These are phyloP conservation scores for Gossypium stocksii DNA, from an alignment of 345 rosid species.

Conservation along the genomic window DNA sequence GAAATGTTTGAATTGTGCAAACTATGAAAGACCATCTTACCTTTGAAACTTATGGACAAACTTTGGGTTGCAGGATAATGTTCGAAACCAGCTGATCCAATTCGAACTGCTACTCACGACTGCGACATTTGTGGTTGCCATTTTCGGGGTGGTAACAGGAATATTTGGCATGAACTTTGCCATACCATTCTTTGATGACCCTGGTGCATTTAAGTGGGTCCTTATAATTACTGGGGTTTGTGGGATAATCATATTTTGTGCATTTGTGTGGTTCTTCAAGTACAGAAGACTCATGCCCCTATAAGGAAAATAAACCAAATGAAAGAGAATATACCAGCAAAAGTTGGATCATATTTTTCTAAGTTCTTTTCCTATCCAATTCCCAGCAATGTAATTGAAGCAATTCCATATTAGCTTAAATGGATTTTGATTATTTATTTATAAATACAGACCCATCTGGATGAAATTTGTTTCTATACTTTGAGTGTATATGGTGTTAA, in stretches of 20 bases:
- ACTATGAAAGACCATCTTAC: background rate
- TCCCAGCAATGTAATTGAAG: background rate
- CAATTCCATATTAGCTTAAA: background rate
- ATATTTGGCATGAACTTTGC: constrained; percentile 89
- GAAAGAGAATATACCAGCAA: background rate
- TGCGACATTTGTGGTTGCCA: constrained; percentile 88
- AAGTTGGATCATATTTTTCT: background rate
- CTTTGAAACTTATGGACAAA: background rate
- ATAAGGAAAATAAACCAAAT: constrained; percentile 23
- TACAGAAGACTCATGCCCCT: constrained; percentile 84
- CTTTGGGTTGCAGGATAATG: constrained; percentile 68
- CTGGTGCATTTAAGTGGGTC: constrained; percentile 84
- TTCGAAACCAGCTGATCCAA: constrained; percentile 93
- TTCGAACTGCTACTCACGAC: constrained; percentile 95
- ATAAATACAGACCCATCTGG: background rate
- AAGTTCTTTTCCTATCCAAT: background rate
- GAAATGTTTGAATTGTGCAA: background rate
- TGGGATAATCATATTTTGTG: constrained; percentile 61
- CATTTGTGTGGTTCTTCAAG: constrained; percentile 91
- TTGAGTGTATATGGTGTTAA: background rate
- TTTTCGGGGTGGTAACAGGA: constrained; percentile 96
- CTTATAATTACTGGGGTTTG: constrained; percentile 59
- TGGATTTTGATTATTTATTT: background rate
- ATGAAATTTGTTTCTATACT: background rate
- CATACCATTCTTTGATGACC: constrained; percentile 60